Base-by-base conservation (phyloP, 1,139 yeast species). In the Saccharomyces hybrid region DNA sequence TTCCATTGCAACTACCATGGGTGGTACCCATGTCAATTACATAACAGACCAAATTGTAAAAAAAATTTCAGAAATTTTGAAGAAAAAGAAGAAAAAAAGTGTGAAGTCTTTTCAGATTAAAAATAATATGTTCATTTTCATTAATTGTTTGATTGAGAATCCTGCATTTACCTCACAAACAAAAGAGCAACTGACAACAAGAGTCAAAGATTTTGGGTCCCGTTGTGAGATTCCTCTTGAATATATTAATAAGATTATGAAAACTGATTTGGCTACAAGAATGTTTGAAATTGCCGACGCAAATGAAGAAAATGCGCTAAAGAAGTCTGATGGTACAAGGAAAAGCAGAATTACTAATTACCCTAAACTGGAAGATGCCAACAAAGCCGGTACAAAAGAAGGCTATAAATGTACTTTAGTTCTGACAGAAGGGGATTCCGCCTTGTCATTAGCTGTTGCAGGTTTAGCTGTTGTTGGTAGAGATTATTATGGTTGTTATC, bases 111-210 rank as follows among this genome's bases (percentile, higher is more conserved):
- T 85, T 62, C 98, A 95, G 73, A 87, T 95, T 56, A 83, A 86
- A 68, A 90, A 86, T 70, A 88, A 90, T 70, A 87, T 93, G 85
- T 93, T 93, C 66, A 68, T 95, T 47, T 95, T 95, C 65, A 78
- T 95, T 61, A 95, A 95, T 70, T 90, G 97, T 78, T 77, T 91
- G 62, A 83, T 95, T 71, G 97, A 90, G 69, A 95, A 95, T 64
- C 99, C 99, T 0, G 96, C 98, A 0, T 95, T 95, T 68, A 91
- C 97, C 0, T 91, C 99, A 0, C 99, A 95, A 74, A 95, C 99
- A 0, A 95, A 95, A 67, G 99, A 95, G 69, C 97, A 91, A 68
- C 76, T 95, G 63, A 91, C 97, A 13, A 89, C 98, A 1, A 86
- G 93, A 67, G 83, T 83, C 0, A 78, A 87, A 41, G 95, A 91